Conservation (phyloP, 805 yeast genomes). For the Candida arabinofermentans region DNA sequence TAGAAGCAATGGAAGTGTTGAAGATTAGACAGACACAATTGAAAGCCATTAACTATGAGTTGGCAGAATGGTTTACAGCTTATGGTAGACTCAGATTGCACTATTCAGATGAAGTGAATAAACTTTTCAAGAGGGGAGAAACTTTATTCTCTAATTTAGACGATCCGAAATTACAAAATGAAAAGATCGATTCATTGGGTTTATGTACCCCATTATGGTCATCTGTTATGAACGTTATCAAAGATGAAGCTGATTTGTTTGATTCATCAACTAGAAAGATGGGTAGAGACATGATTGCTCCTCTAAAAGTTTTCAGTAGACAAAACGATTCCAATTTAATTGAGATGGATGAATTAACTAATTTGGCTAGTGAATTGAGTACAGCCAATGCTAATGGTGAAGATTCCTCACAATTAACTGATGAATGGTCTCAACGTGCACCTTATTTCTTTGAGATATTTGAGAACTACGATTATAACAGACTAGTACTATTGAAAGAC, state of each 20-base stretch:
- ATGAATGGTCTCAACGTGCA: conserved; percentile 73
- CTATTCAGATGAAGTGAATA: conserved; percentile 47
- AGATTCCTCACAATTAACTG: conserved; percentile 41
- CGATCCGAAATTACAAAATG: conserved; percentile 40
- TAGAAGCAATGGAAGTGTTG: conserved; percentile 56
- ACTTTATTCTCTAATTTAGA: conserved; percentile 35
- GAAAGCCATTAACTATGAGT: conserved; percentile 51
- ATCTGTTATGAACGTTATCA: conserved; percentile 36
- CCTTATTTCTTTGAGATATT: conserved; percentile 73
- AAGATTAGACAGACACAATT: conserved; percentile 54
- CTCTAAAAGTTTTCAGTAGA: conserved; percentile 48
- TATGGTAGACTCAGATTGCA: conserved; percentile 43
- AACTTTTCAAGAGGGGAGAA: conserved; percentile 31
- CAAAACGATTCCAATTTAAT: conserved; percentile 45
- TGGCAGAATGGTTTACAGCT: conserved; percentile 58
- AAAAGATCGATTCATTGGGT: conserved; percentile 46
- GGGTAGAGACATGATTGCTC: conserved; percentile 52
- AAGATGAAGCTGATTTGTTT: conserved; percentile 39
- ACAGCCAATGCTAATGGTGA: conserved; percentile 13
- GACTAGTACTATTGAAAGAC: conserved; percentile 60
- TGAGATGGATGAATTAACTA: conserved; percentile 34
- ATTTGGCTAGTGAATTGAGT: conserved; percentile 23
- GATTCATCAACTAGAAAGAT: conserved; percentile 49
- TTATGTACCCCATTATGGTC: conserved; percentile 41
- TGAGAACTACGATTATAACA: conserved; percentile 64